A percentile compares a stretch with the other conserved stretches of the same genome.
Conservation (phyloP, 768 basidiomycete species). For the Grammothele lineata region DNA sequence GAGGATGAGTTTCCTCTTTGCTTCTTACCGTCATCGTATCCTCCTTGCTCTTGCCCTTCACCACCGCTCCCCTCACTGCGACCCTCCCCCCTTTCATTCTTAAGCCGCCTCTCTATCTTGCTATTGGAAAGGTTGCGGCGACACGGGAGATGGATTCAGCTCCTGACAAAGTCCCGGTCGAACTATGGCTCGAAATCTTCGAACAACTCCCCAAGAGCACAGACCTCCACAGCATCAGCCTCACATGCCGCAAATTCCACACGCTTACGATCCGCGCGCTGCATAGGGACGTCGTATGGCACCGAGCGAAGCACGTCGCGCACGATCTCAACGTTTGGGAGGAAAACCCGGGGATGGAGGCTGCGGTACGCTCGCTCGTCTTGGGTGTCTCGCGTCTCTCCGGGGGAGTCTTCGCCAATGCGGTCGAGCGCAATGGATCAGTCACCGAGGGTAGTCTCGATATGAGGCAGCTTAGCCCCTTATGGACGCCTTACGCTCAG, state of each 20-base stretch:
- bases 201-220: slow-evolving; percentile 27
- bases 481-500: too few species aligned
- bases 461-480: background rate
- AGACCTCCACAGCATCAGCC: slow-evolving; percentile 31
- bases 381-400: slow-evolving; percentile 18
- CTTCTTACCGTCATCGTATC: background rate
- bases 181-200: slow-evolving; percentile 37
- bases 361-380: slow-evolving; percentile 16
- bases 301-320: slow-evolving; percentile 25
- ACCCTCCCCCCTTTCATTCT: too few species aligned
- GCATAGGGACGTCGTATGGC: slow-evolving; percentile 34
- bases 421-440: slow-evolving; percentile 11
- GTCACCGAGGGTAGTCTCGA: background rate
- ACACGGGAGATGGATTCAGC: background rate
- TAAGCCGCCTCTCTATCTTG: too few species aligned
- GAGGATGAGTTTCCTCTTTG: too few species aligned
- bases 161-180: slow-evolving; percentile 28
- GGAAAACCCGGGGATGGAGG: slow-evolving; percentile 10
- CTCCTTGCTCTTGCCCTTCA: too few species aligned
- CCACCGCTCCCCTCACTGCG: too few species aligned
- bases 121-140: too few species aligned
- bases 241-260: slow-evolving; percentile 29
- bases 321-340: slow-evolving; percentile 21
- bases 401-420: background rate
- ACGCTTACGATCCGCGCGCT: slow-evolving; percentile 26